These are phyloP conservation scores for Dactylellina cionopaga DNA, from an alignment of 2,329 filamentous ascomycete genomes.

Conservation along the genomic window DNA sequence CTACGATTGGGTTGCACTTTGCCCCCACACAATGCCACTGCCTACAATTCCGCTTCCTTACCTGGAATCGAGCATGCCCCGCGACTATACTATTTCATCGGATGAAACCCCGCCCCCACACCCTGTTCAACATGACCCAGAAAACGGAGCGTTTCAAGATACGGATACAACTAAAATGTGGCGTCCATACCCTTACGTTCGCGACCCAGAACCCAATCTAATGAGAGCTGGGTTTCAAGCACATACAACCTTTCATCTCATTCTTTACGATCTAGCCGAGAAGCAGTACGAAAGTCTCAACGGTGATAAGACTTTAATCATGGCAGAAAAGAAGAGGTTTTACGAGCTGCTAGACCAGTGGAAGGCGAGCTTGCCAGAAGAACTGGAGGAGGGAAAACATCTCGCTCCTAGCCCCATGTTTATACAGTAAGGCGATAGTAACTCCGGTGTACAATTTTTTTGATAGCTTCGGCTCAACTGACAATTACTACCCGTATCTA, in stretches of 20 bases:
- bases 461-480: neutral
- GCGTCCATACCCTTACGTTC: constrained; percentile 32
- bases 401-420: constrained; percentile 24
- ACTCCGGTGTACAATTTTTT: neutral
- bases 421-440: constrained; percentile 28
- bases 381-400: constrained; percentile 13
- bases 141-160: constrained; percentile 16
- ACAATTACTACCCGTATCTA: neutral
- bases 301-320: constrained; percentile 7
- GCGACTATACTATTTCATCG: neutral
- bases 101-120: neutral
- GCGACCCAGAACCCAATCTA: constrained; percentile 25
- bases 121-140: constrained; percentile 24
- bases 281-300: constrained; percentile 14
- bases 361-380: constrained; percentile 23
- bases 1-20: constrained; percentile 28
- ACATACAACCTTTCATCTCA: constrained; percentile 23
- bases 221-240: constrained; percentile 26
- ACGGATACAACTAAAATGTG: neutral
- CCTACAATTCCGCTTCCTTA: constrained; percentile 32
- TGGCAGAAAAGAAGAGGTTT: constrained; percentile 31
- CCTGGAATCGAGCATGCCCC: constrained; percentile 6
- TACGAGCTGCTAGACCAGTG: constrained; percentile 36
- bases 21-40: constrained; percentile 34
- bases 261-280: constrained; percentile 28